A percentile compares a stretch with the other conserved stretches of the same genome.
phyloP scores from a whole-genome alignment of 192 early-diverging fungal species.

The Rhizoclosmatium globosum region DNA sequence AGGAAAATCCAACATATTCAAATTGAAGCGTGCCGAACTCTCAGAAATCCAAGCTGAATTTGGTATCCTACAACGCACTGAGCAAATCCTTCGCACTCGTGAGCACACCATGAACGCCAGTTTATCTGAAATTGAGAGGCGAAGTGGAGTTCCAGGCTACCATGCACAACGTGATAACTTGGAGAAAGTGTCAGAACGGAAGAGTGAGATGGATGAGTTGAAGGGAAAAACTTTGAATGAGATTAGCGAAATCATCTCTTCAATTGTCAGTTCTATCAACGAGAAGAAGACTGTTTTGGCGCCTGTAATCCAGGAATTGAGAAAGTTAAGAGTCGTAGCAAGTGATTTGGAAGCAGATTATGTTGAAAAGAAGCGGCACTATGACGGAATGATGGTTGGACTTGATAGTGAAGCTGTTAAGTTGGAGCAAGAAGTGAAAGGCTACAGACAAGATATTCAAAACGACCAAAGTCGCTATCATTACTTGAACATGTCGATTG shows the following conservation, averaged over 20 bases:
- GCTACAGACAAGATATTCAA: constrained; percentile 53
- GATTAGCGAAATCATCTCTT: constrained; percentile 60
- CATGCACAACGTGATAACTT: constrained; percentile 26
- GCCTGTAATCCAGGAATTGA: constrained; percentile 64
- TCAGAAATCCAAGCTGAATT: constrained; percentile 58
- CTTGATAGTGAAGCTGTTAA: constrained; percentile 57
- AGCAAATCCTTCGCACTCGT: constrained; percentile 44
- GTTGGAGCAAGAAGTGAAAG: constrained; percentile 57
- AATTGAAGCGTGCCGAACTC: constrained; percentile 62
- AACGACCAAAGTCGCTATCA: constrained; percentile 59
- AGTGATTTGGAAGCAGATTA: constrained; percentile 63
- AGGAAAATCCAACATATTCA: constrained; percentile 65
- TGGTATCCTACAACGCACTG: constrained; percentile 64
- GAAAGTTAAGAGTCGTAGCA: constrained; percentile 47
- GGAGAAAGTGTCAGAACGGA: constrained; percentile 61
- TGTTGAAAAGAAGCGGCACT: constrained; percentile 59
- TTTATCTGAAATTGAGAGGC: constrained; percentile 31
- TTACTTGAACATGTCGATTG: constrained; percentile 53
- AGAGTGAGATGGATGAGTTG: constrained; percentile 63
- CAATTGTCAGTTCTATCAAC: constrained; percentile 57
- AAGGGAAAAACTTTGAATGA: constrained; percentile 65
- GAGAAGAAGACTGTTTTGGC: constrained; percentile 62
- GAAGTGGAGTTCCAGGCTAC: constrained; percentile 32
- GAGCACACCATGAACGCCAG: constrained; percentile 30
- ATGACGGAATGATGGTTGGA: constrained; percentile 63